Base-by-base conservation (phyloP, 352 stramenopile species). In the Thraustochytrium striatum region DNA sequence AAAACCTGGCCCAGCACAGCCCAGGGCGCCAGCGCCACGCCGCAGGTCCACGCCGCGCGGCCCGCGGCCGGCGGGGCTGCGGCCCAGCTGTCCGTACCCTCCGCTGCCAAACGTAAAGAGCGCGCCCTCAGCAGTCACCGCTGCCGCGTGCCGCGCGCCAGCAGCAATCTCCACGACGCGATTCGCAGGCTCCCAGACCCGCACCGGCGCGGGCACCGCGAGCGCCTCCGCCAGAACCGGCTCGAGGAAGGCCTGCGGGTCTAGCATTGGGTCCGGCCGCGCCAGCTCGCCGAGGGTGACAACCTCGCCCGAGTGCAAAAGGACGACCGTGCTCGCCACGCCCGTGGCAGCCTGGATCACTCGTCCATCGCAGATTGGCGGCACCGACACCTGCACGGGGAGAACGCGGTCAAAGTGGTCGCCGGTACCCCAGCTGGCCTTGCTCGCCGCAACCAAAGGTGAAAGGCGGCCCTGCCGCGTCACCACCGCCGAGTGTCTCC, bases 61-160 rank as follows among this genome's bases (percentile, higher is more conserved):
- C 59, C 8, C 36, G 16, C 32, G 13, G 19, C 35, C 11, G 19
- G 16, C 3, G n/a, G 25, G 13, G 9, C 7, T 8, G 16, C 38
- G 59, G 41, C 65, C 65, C 2, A 75, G 41, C 41, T 75, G 65
- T 1, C 65, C 65, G 7, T 8, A 3, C 19, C 1, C 43, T 2
- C 65, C 65, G 0, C 39, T 11, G 7, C 65, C 65, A 25, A 75
- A 75, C 2, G 52, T 8, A 28, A 52, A 70, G 16, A 75, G 44
- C 21, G 25, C 43, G 32, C 65, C 65, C n/a, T 61, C 39, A 9
- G 2, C 3, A 3, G 43, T 75, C 19, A 75, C 21, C 5, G 47
- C 65, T 32, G 32, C 52, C 16, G 52, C 28, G 30, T 75, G 65
- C 11, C 11, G 2, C 8, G 19, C 25, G 32, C 65, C 35, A 5